phyloP scores from a whole-genome alignment of 257 asterid species.

The Solanum lycopersicoides region DNA sequence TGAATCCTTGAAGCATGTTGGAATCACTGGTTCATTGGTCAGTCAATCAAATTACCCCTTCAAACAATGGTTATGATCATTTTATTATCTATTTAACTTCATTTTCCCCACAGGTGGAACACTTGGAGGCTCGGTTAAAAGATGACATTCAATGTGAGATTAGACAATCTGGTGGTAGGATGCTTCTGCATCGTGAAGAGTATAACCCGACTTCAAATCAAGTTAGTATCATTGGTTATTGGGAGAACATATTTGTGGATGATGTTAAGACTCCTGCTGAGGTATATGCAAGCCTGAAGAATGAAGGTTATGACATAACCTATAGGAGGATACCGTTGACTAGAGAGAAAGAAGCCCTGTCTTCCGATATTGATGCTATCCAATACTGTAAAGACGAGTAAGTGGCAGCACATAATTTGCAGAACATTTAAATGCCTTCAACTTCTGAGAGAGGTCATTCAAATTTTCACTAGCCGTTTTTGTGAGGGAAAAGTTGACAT shows the following conservation, averaged over 20 bases:
- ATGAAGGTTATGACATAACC: constrained; percentile 52
- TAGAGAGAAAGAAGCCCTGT: constrained; percentile 90
- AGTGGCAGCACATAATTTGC: constrained; percentile 23
- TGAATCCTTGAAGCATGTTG: constrained; percentile 88
- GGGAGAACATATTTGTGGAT: constrained; percentile 85
- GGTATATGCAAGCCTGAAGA: constrained; percentile 61
- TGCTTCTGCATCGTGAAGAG: constrained; percentile 98
- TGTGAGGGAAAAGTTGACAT: neutral
- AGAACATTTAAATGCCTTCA: neutral
- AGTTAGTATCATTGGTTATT: constrained; percentile 82
- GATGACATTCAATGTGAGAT: constrained; percentile 86
- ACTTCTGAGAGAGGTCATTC: neutral
- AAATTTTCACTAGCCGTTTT: neutral
- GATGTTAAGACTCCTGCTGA: constrained; percentile 94
- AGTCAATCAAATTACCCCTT: constrained; percentile 15
- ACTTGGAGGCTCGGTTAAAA: constrained; percentile 89
- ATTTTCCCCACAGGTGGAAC: constrained; percentile 65
- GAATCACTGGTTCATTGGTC: constrained; percentile 94
- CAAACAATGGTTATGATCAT: constrained; percentile 9
- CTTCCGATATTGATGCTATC: constrained; percentile 89
- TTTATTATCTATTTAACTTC: neutral
- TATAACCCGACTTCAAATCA: constrained; percentile 71
- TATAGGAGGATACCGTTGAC: constrained; percentile 91
- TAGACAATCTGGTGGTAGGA: constrained; percentile 80
- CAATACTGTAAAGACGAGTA: constrained; percentile 85